Conservation (phyloP, 2,329 filamentous ascomycete genomes). For the Cryphonectria carpinicola region DNA sequence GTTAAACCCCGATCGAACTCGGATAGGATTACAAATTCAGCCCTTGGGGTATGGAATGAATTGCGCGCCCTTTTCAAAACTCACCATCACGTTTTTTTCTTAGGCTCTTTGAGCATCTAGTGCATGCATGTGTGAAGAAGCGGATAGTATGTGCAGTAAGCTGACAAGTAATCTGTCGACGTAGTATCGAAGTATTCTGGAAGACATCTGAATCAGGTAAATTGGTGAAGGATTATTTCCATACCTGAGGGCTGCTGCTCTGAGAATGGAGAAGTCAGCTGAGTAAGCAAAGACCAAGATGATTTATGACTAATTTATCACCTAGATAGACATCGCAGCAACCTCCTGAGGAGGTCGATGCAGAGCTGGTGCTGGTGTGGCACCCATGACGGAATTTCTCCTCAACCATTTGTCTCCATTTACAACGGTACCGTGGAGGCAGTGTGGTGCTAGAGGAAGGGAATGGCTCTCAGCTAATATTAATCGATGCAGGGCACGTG, state of each 20-base stretch:
- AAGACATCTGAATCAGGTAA: not conserved
- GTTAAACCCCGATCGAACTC: not conserved
- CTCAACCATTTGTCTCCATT: not conserved
- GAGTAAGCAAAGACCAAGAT: not conserved
- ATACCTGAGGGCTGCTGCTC: not conserved
- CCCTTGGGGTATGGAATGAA: not conserved
- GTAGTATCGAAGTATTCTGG: not conserved
- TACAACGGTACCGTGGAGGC: not conserved
- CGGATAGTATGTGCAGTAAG: not conserved
- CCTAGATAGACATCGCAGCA: not conserved
- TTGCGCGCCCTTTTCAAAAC: not conserved
- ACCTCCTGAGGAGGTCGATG: not conserved
- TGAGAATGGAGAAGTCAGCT: not conserved
- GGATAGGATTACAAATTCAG: not conserved
- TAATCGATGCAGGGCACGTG: not conserved
- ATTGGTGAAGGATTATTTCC: not conserved
- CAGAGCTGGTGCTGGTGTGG: not conserved
- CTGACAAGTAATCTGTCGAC: not conserved
- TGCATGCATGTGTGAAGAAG: not conserved
- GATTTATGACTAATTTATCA: not conserved
- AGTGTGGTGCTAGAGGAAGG: not conserved
- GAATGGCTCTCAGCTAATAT: not conserved
- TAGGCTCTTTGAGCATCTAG: not conserved
- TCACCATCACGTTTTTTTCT: not conserved
- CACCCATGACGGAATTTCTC: not conserved